Conservation (phyloP, 2,329 filamentous ascomycete genomes). For the Ascochyta lentis region DNA sequence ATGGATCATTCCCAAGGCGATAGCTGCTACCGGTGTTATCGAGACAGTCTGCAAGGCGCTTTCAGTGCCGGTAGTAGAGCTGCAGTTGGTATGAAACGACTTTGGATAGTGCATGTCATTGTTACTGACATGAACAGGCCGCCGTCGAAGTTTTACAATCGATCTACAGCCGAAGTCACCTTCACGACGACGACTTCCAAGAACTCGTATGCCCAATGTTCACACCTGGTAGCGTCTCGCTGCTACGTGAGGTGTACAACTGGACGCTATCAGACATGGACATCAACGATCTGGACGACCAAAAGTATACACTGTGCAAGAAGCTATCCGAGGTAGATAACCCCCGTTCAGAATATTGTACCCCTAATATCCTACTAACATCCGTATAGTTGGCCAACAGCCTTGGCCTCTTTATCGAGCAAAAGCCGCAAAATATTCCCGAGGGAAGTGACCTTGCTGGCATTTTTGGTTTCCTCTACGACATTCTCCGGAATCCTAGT, state of each 20-base stretch:
- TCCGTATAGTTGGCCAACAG: slow-evolving; percentile 76
- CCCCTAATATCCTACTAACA: slow-evolving; percentile 26
- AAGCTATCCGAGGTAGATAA: slow-evolving; percentile 83
- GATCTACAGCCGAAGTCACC: slow-evolving; percentile 75
- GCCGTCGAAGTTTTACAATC: slow-evolving; percentile 84
- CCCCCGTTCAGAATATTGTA: background rate
- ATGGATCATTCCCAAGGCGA: slow-evolving; percentile 87
- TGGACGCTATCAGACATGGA: slow-evolving; percentile 82
- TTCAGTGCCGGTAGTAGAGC: slow-evolving; percentile 43
- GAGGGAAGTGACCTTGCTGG: slow-evolving; percentile 70
- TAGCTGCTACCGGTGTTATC: slow-evolving; percentile 61
- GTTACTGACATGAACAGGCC: slow-evolving; percentile 40
- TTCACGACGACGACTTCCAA: slow-evolving; percentile 78
- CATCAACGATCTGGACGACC: slow-evolving; percentile 83
- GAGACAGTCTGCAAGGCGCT: slow-evolving; percentile 50
- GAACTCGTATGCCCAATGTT: slow-evolving; percentile 83
- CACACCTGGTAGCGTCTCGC: slow-evolving; percentile 70
- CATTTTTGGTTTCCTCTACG: slow-evolving; percentile 80
- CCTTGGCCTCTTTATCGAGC: slow-evolving; percentile 82
- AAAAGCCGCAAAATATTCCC: slow-evolving; percentile 73
- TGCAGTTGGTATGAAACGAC: slow-evolving; percentile 42
- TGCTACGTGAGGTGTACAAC: slow-evolving; percentile 76
- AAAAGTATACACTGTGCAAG: slow-evolving; percentile 90
- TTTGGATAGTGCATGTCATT: background rate
- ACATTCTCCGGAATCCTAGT: slow-evolving; percentile 82